A percentile compares a stretch with the other conserved stretches of the same genome.
Evolutionary conservation across 768 basidiomycete genomes (phyloP).

Genomic region (Wakefieldia striispora): DNA sequence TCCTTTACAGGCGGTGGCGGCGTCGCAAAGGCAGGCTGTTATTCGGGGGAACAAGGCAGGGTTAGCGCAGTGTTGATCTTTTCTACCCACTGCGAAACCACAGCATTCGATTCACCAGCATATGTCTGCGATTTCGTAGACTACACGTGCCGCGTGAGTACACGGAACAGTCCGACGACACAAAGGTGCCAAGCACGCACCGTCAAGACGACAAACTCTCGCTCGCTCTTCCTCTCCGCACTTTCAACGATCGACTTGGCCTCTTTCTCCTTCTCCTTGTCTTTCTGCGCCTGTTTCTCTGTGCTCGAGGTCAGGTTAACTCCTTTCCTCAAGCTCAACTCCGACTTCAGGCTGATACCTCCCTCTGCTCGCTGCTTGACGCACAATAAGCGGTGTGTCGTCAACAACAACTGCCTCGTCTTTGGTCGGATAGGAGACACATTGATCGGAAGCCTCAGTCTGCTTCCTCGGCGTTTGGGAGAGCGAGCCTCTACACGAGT

Average conservation of each 20-base stretch:
- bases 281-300: constrained; percentile 27
- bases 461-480: constrained; percentile 55
- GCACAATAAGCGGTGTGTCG: constrained; percentile 54
- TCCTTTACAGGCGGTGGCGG: background rate
- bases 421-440: constrained; percentile 49
- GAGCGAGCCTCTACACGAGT: constrained; percentile 54
- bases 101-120: constrained; percentile 35
- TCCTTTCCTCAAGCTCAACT: constrained; percentile 41
- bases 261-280: constrained; percentile 47
- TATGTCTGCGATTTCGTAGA: constrained; percentile 46
- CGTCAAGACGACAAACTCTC: constrained; percentile 60
- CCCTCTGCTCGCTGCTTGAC: constrained; percentile 44
- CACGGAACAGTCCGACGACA: background rate
- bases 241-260: constrained; percentile 42
- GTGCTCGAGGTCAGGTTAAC: constrained; percentile 2
- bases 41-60: constrained; percentile 12
- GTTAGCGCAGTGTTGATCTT: constrained; percentile 37
- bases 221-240: constrained; percentile 52
- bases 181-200: constrained; percentile 34
- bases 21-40: no score
- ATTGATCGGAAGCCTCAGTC: constrained; percentile 49
- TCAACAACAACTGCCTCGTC: constrained; percentile 54
- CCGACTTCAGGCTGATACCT: constrained; percentile 47
- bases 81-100: constrained; percentile 38
- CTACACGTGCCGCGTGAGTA: constrained; percentile 28